Percentiles rank a stretch among this genome's conserved stretches.
Evolutionary conservation across 176 grass and related monocot genomes (phyloP).

Genomic region (Oryza brachyantha): DNA sequence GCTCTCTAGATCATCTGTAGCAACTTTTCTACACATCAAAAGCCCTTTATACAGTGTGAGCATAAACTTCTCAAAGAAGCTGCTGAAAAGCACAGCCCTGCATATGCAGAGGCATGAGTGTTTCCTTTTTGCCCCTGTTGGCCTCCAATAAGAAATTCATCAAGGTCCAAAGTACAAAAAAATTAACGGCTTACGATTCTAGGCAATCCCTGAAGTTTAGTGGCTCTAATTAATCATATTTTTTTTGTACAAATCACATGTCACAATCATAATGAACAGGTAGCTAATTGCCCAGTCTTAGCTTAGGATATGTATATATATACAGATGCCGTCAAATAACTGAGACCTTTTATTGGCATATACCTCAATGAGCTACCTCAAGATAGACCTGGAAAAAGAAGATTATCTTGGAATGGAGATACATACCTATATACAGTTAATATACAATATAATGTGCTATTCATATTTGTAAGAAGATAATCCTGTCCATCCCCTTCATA

Average conservation of each 20-base stretch:
- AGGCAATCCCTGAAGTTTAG: background rate
- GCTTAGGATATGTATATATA: too few relatives aligned
- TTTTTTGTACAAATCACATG: background rate
- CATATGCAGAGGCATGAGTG: background rate
- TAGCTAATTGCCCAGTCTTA: background rate
- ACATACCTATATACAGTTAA: background rate
- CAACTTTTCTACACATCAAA: constrained; percentile 12
- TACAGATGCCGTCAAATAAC: background rate
- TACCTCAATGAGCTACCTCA: background rate
- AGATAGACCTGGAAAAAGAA: background rate
- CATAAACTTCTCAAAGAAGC: constrained; percentile 38
- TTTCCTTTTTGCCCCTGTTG: background rate
- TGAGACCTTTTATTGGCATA: background rate
- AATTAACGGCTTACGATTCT: background rate
- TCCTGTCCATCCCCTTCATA: background rate
- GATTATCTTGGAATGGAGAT: background rate
- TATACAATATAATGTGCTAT: background rate
- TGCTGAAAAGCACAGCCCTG: constrained; percentile 19
- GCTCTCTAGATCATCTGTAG: constrained; percentile 12
- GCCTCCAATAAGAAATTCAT: background rate
- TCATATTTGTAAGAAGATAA: background rate
- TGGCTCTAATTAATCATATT: background rate
- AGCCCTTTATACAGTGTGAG: background rate
- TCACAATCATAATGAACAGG: constrained; percentile 21
- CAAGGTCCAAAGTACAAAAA: constrained; percentile 20